Evolutionary conservation across 306 rosid species (phyloP).

Genomic region (Bauhinia variegata): DNA sequence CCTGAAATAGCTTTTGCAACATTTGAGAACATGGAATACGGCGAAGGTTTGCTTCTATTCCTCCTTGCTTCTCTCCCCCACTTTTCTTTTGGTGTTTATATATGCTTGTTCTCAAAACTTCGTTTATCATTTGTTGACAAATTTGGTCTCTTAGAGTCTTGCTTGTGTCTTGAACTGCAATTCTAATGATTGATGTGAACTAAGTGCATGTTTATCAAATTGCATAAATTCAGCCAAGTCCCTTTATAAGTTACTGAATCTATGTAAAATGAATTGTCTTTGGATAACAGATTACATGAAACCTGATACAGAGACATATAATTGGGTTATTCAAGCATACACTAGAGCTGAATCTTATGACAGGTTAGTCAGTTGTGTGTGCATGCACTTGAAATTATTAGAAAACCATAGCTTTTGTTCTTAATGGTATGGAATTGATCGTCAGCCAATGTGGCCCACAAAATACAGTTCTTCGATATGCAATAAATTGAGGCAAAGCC

Average conservation of each 20-base stretch:
- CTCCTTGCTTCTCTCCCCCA: constrained; percentile 19
- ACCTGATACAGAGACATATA: constrained; percentile 92
- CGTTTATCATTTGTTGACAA: constrained; percentile 18
- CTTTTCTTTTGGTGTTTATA: constrained; percentile 20
- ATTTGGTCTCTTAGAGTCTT: constrained; percentile 28
- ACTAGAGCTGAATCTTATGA: constrained; percentile 98
- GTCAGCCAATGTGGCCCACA: background rate
- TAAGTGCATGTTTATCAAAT: background rate
- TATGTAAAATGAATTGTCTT: constrained; percentile 34
- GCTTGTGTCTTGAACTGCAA: background rate
- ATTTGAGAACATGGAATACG: constrained; percentile 95
- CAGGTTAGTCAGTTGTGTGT: constrained; percentile 55
- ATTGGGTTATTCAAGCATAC: constrained; percentile 99
- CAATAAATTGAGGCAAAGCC: constrained; percentile 1
- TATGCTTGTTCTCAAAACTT: constrained; percentile 25
- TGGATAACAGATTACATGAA: constrained; percentile 72
- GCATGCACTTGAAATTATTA: background rate
- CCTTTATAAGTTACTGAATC: constrained; percentile 35
- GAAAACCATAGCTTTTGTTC: background rate
- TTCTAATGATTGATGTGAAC: background rate
- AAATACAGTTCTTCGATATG: constrained; percentile 3
- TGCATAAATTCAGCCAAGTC: background rate
- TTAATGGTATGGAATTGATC: constrained; percentile 19
- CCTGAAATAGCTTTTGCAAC: constrained; percentile 95
- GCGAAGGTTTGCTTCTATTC: constrained; percentile 69